These are phyloP conservation scores for Ceratopteris richardii DNA, from an alignment of 75 land plant genomes.

Conservation along the genomic window DNA sequence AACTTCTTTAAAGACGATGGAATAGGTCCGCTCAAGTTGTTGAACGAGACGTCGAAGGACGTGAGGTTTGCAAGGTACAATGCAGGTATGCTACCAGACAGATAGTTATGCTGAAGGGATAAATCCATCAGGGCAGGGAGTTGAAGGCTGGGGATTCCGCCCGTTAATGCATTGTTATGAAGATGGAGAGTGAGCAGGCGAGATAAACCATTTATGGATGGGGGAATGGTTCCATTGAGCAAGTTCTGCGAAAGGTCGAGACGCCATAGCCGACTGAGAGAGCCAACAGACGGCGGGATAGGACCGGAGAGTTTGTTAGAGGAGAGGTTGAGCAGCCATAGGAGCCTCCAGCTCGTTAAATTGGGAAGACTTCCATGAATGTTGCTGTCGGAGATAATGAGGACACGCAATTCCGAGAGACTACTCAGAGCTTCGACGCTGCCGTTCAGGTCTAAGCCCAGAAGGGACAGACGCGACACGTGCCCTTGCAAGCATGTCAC, in stretches of 20 bases:
- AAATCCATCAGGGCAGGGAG: constrained; percentile 3
- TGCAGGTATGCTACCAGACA: constrained; percentile 17
- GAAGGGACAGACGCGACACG: constrained; percentile 32
- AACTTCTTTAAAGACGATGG: constrained; percentile 26
- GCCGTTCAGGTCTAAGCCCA: constrained; percentile 34
- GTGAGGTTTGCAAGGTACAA: constrained; percentile 7
- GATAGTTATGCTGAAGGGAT: constrained; percentile 33
- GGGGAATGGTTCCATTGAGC: constrained; percentile 47
- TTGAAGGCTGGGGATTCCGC: constrained; percentile 38
- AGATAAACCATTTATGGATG: constrained; percentile 12
- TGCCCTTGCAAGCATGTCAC: constrained; percentile 23
- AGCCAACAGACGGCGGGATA: constrained; percentile 15
- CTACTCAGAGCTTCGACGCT: constrained; percentile 20
- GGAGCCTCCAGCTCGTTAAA: constrained; percentile 7
- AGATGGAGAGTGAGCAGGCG: constrained; percentile 25
- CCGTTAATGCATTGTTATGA: constrained; percentile 41
- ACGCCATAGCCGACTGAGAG: constrained; percentile 11
- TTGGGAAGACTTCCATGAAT: constrained; percentile 38
- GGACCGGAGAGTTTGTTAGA: constrained; percentile 31
- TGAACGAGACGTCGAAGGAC: constrained; percentile 35
- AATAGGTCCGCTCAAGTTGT: constrained; percentile 41
- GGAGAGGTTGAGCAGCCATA: constrained; percentile 25
- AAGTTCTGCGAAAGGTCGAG: constrained; percentile 35
- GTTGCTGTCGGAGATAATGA: constrained; percentile 38
- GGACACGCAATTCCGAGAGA: constrained; percentile 14